These are phyloP conservation scores for Chytriomyces hyalinus DNA, from an alignment of 192 early-diverging fungal species.

Conservation along the genomic window DNA sequence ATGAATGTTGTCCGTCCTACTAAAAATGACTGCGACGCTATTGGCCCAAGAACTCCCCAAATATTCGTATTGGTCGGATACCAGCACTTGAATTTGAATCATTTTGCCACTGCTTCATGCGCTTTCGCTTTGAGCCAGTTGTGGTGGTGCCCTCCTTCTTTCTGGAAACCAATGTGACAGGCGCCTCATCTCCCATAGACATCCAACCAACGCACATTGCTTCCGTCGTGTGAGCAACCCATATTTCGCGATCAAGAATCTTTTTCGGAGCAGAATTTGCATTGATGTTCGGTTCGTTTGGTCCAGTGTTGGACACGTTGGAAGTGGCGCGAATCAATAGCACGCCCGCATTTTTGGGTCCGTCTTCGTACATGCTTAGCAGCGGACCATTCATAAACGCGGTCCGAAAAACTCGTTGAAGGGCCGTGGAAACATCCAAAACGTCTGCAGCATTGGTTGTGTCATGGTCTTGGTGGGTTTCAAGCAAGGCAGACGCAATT, in stretches of 20 bases:
- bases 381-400: neutral
- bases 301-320: neutral
- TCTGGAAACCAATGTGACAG: constrained; percentile 29
- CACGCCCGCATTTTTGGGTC: neutral
- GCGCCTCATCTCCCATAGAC: constrained; percentile 22
- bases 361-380: neutral
- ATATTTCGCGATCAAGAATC: constrained; percentile 57
- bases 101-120: too few species aligned
- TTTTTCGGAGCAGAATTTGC: constrained; percentile 13
- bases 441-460: constrained; percentile 21
- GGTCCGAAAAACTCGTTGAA: neutral
- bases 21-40: too few species aligned
- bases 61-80: too few species aligned
- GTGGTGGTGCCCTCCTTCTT: constrained; percentile 28
- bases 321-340: neutral
- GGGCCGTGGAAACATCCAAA: neutral
- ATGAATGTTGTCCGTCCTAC: too few species aligned
- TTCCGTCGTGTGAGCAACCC: constrained; percentile 73
- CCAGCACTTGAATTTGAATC: too few species aligned
- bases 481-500: constrained; percentile 43
- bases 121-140: too few species aligned
- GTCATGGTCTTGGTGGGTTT: neutral
- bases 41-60: too few species aligned
- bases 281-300: neutral
- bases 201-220: constrained; percentile 62